phyloP scores from a whole-genome alignment of 495 filamentous ascomycete genomes.

The Podospora pseudoanserina region DNA sequence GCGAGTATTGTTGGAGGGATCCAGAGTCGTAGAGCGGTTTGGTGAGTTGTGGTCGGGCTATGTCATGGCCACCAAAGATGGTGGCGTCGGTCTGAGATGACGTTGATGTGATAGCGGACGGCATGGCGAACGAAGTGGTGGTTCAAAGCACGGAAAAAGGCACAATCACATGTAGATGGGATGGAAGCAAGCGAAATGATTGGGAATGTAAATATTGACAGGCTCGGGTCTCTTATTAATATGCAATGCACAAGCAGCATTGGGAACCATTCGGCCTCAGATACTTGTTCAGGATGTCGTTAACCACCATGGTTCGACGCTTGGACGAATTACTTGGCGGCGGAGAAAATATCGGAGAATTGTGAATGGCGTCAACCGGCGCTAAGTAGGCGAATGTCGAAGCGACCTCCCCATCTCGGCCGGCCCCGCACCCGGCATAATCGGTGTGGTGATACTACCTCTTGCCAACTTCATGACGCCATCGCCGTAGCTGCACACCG shows the following conservation, averaged over 20 bases:
- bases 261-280: constrained; percentile 1
- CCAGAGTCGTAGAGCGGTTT: constrained; percentile 18
- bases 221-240: background rate
- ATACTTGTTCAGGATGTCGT: background rate
- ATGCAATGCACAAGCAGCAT: background rate
- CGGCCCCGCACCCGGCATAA: constrained; percentile 7
- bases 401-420: constrained; percentile 11
- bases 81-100: background rate
- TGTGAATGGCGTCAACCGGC: constrained; percentile 16
- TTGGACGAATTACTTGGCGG: constrained; percentile 10
- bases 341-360: constrained; percentile 25
- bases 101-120: constrained; percentile 10
- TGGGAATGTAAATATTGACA: background rate
- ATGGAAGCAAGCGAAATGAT: constrained; percentile 2
- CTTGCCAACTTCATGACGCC: background rate
- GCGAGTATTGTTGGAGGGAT: constrained; percentile 20
- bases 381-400: constrained; percentile 15
- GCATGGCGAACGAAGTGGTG: constrained; percentile 16
- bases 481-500: background rate
- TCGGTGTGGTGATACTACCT: constrained; percentile 1
- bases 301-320: background rate
- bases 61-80: constrained; percentile 21
- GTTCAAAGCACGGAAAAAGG: background rate
- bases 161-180: constrained; percentile 5
- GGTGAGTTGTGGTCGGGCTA: constrained; percentile 14